Conservation (phyloP, 139 green algal genomes). For the Gonium pectorale region DNA sequence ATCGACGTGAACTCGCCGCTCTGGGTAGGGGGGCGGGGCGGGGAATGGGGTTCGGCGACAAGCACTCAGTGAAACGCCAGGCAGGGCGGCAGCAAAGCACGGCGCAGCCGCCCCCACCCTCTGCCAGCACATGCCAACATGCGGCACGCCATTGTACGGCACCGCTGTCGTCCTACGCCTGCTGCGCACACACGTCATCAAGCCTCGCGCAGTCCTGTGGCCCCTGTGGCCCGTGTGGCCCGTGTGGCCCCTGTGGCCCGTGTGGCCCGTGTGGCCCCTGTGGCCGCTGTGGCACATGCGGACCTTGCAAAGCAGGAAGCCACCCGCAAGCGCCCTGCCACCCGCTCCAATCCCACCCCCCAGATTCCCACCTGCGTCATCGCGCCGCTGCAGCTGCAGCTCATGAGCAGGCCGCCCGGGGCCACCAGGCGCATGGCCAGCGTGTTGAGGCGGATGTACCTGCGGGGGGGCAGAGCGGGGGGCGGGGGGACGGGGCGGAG, state of each 20-base stretch:
- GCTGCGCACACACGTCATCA: too few species aligned
- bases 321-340: neutral
- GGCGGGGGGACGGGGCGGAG: neutral
- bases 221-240: too few species aligned
- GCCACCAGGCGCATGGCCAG: constrained; percentile 79
- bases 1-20: constrained; percentile 67
- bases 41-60: neutral
- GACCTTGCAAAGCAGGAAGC: neutral
- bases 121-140: too few species aligned
- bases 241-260: too few species aligned
- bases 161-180: too few species aligned
- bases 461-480: constrained; percentile 8
- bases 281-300: too few species aligned
- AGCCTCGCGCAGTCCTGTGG: too few species aligned
- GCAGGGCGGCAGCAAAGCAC: too few species aligned
- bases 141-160: too few species aligned
- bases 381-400: constrained; percentile 91
- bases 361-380: constrained; percentile 74
- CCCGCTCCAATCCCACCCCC: neutral
- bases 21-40: neutral
- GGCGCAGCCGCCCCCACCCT: too few species aligned
- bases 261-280: too few species aligned
- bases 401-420: constrained; percentile 92
- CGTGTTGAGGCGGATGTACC: constrained; percentile 84
- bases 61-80: too few species aligned